These are phyloP conservation scores for Barnettozyma siamensis DNA, from an alignment of 805 yeast species.

Conservation along the genomic window DNA sequence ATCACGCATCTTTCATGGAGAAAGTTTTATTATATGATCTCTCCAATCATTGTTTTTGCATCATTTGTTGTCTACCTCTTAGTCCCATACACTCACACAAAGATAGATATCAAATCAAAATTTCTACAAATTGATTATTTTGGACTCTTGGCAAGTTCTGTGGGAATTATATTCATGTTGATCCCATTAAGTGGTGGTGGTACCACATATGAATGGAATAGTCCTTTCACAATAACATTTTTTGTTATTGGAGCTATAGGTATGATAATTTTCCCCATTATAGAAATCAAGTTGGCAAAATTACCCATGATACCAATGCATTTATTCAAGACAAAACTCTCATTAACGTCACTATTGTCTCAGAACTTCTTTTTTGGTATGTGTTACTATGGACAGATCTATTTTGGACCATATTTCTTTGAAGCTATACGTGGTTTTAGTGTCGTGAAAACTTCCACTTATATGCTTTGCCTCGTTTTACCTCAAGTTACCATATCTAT, in stretches of 20 bases:
- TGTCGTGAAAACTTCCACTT: conserved; percentile 16
- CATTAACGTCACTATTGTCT: conserved; percentile 18
- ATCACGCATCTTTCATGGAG: conserved; percentile 33
- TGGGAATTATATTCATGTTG: conserved; percentile 40
- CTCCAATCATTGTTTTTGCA: conserved; percentile 24
- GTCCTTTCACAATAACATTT: conserved; percentile 30
- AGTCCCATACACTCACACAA: conserved; percentile 29
- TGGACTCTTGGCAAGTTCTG: conserved; percentile 43
- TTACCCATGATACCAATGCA: conserved; percentile 52
- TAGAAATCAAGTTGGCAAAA: conserved; percentile 43
- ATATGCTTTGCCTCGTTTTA: conserved; percentile 6
- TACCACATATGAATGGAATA: conserved; percentile 44
- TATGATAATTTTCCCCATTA: conserved; percentile 35
- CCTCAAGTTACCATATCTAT: conserved; percentile 6
- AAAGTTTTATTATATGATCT: conserved; percentile 33
- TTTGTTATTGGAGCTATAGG: conserved; percentile 33
- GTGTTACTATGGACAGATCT: conserved; percentile 39
- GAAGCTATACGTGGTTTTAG: conserved; percentile 20
- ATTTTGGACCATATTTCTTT: conserved; percentile 41
- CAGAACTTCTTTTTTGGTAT: conserved; percentile 45
- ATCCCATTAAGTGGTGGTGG: conserved; percentile 59
- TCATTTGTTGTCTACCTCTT: conserved; percentile 1
- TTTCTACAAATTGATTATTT: conserved; percentile 42
- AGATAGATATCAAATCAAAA: conserved; percentile 4
- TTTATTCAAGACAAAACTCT: conserved; percentile 32